A percentile compares a stretch with the other conserved stretches of the same genome.
phyloP scores from a whole-genome alignment of 1,284 basidiomycete genomes.

The Papiliotrema terrestris region DNA sequence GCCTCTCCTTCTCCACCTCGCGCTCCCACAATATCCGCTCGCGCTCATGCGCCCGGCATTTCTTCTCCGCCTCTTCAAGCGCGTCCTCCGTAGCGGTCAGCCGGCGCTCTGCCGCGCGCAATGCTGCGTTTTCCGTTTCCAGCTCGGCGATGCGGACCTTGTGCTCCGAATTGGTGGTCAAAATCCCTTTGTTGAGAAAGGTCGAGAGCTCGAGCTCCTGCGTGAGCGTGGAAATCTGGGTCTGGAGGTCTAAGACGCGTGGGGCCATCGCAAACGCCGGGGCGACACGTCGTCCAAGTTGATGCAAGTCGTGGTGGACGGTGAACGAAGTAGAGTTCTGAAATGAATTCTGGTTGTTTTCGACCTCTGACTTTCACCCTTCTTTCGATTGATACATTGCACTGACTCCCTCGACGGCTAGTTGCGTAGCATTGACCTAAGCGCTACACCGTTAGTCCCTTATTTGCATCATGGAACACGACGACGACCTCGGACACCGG shows the following conservation, averaged over 20 bases:
- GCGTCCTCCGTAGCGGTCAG: conserved; percentile 33
- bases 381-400: too few relatives aligned
- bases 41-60: conserved; percentile 1
- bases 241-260: conserved; percentile 6
- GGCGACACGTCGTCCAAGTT: too few relatives aligned
- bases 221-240: conserved; percentile 14
- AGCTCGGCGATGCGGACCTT: conserved; percentile 38
- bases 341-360: too few relatives aligned
- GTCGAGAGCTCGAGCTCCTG: conserved; percentile 38
- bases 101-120: conserved; percentile 30
- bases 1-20: conserved; percentile 7
- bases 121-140: conserved; percentile 31
- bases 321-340: too few relatives aligned
- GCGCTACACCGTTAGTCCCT: too few relatives aligned
- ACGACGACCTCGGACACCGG: background rate
- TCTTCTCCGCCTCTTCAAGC: conserved; percentile 15
- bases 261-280: too few relatives aligned
- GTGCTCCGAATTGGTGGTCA: conserved; percentile 34
- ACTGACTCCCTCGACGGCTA: too few relatives aligned
- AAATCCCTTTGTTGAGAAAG: conserved; percentile 41
- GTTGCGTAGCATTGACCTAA: too few relatives aligned
- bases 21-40: background rate
- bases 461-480: background rate
- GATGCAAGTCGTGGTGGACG: too few relatives aligned
- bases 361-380: too few relatives aligned